Base-by-base conservation (phyloP, 225 moss, liverwort and hornwort genomes). In the Polytrichum commune region DNA sequence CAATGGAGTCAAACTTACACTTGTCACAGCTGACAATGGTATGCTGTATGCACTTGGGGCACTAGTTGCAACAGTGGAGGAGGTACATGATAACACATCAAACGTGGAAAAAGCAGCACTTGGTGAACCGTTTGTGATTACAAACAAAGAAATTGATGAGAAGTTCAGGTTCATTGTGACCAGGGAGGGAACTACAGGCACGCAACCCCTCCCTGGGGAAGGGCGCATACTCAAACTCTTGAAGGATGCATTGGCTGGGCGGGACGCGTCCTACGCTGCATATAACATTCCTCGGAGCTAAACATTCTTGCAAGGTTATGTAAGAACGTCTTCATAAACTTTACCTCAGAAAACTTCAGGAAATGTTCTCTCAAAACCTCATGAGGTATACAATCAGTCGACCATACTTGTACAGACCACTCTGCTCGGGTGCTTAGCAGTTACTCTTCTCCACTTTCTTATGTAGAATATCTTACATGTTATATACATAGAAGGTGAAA, bases 1-100 rank as follows among this genome's bases (percentile, higher is more conserved):
- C 8, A 95, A 93, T 63, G 97, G 97, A 27, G 87, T 95, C 4
- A 82, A 87, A 62, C 90, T 98, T 8, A 91, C 83, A 57, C 86
- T 98, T 9, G 75, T 98, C 30, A 93, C 92, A 46, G 76, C 92
- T 2, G 76, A 75, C 70, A 88, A 91, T 64, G 97, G 95, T 64
- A 69, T 72, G 22, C 19, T 95, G 9, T 77, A 82, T 5, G 83
- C 92, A 27, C 71, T 91, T 13, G 97, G 97, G 54, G 83, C 90
- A 65, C 72, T 98, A 23, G 76, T 98, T 46, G 92, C 86, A 7
- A 90, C 85, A 3, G 91, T 98, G 4, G 92, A 95, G 64, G 79
- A 77, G 74, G 70, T 71, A 57, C 46, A 33, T 6, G n/a, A 67
- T 1, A 23, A 76, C 25, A 1, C 74, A 5, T 19, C 69, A 19